phyloP scores from a whole-genome alignment of 345 rosid genomes.

The Aquilaria yunnanensis region DNA sequence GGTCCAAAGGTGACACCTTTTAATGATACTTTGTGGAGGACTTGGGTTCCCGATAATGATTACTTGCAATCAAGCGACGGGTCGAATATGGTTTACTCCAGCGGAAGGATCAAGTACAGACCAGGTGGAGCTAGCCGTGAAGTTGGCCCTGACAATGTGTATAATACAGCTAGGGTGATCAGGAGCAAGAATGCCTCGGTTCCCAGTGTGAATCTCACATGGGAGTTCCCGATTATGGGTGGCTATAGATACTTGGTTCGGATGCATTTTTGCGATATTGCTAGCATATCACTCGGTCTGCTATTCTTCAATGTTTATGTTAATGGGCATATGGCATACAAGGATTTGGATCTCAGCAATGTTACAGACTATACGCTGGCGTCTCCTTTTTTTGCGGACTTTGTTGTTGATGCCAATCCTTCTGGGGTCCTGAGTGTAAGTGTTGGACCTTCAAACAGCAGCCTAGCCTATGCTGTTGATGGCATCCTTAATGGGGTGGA shows the following conservation, averaged over 20 bases:
- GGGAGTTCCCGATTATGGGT: slow-evolving; percentile 55
- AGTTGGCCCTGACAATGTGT: slow-evolving; percentile 78
- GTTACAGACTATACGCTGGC: slow-evolving; percentile 36
- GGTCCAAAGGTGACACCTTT: slow-evolving; percentile 86
- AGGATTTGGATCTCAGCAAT: slow-evolving; percentile 48
- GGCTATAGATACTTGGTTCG: slow-evolving; percentile 62
- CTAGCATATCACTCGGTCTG: slow-evolving; percentile 59
- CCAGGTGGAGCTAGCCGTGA: slow-evolving; percentile 67
- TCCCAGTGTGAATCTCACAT: slow-evolving; percentile 50
- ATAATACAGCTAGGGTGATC: slow-evolving; percentile 57
- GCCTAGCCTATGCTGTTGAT: slow-evolving; percentile 41
- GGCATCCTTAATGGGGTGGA: slow-evolving; percentile 83
- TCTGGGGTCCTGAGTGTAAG: slow-evolving; percentile 42
- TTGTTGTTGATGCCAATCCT: slow-evolving; percentile 36
- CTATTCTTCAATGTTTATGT: slow-evolving; percentile 61
- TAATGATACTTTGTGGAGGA: slow-evolving; percentile 87
- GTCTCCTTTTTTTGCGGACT: slow-evolving; percentile 65
- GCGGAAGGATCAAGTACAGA: slow-evolving; percentile 58
- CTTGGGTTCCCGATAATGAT: slow-evolving; percentile 78
- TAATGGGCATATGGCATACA: slow-evolving; percentile 47
- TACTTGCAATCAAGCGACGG: slow-evolving; percentile 45
- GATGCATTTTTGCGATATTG: slow-evolving; percentile 83
- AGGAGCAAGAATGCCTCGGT: slow-evolving; percentile 40
- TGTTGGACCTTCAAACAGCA: slow-evolving; percentile 60
- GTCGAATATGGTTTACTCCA: slow-evolving; percentile 32